Evolutionary conservation across 164 flowering plant species (phyloP).

Genomic region (Sextonia rubra): DNA sequence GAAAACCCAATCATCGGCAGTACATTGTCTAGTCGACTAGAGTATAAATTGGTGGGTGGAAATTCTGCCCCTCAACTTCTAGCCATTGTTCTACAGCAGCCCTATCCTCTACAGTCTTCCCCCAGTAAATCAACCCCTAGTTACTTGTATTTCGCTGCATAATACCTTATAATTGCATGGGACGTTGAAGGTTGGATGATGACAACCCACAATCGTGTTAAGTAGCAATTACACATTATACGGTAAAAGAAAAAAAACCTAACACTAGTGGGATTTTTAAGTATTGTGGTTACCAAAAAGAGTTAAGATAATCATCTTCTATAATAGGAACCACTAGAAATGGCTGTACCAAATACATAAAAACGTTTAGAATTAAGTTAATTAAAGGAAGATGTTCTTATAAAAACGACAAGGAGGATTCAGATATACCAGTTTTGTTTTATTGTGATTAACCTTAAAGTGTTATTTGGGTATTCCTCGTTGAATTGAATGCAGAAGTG

Average conservation of each 20-base stretch:
- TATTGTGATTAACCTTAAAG: too few relatives aligned
- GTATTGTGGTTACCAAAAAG: constrained; percentile 15
- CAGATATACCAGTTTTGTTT: too few relatives aligned
- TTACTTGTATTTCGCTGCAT: constrained; percentile 37
- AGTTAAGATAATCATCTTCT: constrained; percentile 17
- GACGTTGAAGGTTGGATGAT: constrained; percentile 24
- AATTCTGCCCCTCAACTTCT: constrained; percentile 43
- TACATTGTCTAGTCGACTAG: too few relatives aligned
- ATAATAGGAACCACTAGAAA: constrained; percentile 23
- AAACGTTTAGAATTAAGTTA: not conserved
- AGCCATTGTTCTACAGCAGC: constrained; percentile 44
- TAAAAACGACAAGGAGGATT: too few relatives aligned
- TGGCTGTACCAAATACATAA: constrained; percentile 8
- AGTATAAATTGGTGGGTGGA: constrained; percentile 29
- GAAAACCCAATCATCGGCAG: constrained; percentile 18
- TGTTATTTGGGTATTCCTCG: too few relatives aligned
- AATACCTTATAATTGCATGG: constrained; percentile 40
- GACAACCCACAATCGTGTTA: not conserved
- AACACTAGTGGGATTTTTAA: not conserved
- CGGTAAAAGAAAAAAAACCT: too few relatives aligned
- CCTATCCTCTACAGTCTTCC: constrained; percentile 39
- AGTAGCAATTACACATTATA: not conserved
- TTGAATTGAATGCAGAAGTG: too few relatives aligned
- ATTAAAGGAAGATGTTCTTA: not conserved
- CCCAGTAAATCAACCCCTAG: constrained; percentile 37